Conservation (phyloP, 2,329 filamentous ascomycete genomes). For the Colletotrichum spinosum region DNA sequence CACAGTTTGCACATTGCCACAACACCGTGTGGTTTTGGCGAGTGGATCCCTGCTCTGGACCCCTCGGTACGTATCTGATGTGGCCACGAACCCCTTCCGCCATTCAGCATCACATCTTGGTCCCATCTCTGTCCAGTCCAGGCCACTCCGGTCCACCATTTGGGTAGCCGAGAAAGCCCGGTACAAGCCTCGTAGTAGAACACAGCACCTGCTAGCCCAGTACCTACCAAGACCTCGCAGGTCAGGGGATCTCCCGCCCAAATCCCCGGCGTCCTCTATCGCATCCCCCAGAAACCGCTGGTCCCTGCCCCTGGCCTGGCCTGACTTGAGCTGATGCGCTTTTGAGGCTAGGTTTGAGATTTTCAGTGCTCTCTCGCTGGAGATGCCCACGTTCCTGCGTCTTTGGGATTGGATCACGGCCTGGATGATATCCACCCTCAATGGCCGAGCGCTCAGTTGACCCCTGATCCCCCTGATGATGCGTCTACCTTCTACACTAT, state of each 20-base stretch:
- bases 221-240: slow-evolving; percentile 9
- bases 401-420: slow-evolving; percentile 14
- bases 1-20: not conserved
- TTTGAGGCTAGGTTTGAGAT: slow-evolving; percentile 33
- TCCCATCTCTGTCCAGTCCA: slow-evolving; percentile 9
- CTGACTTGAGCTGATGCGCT: not conserved
- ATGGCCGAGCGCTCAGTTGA: not conserved
- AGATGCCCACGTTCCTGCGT: slow-evolving; percentile 12
- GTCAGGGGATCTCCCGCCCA: slow-evolving; percentile 2
- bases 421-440: not conserved
- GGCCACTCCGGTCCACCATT: not conserved
- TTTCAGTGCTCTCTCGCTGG: slow-evolving; percentile 1
- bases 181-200: slow-evolving; percentile 12
- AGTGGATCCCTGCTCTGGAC: too few species aligned
- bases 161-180: not conserved
- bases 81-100: not conserved
- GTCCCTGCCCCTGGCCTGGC: slow-evolving; percentile 8
- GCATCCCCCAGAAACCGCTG: slow-evolving; percentile 29
- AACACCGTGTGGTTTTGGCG: not conserved
- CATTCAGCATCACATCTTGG: not conserved
- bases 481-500: not conserved
- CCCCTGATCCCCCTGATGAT: slow-evolving; percentile 22
- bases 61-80: not conserved
- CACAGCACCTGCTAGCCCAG: slow-evolving; percentile 1
- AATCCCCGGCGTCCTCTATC: slow-evolving; percentile 7